A percentile compares a stretch with the other conserved stretches of the same genome.
Evolutionary conservation across 1,284 basidiomycete species (phyloP).

Genomic region (Prillingera fragicola): DNA sequence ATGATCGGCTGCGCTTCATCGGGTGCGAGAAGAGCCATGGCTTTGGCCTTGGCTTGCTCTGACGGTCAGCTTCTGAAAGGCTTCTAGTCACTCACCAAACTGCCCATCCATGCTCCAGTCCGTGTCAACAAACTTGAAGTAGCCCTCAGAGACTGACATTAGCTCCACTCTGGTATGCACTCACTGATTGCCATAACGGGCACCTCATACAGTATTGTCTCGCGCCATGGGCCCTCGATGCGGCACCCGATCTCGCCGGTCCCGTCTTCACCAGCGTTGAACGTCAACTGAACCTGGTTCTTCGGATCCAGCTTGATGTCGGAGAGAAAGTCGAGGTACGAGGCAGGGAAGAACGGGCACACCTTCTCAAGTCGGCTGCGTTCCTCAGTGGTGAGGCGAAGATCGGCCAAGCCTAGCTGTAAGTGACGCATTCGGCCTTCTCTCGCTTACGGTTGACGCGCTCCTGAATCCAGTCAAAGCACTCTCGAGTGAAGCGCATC

Average conservation of each 20-base stretch:
- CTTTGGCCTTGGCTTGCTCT: conserved; percentile 68
- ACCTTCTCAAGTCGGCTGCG: conserved; percentile 60
- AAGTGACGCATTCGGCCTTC: not conserved
- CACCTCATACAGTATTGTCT: conserved; percentile 94
- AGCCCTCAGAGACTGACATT: conserved; percentile 46
- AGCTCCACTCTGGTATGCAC: conserved; percentile 24
- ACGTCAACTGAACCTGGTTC: conserved; percentile 65
- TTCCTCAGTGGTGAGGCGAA: conserved; percentile 63
- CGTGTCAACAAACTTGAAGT: conserved; percentile 59
- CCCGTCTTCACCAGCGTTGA: conserved; percentile 49
- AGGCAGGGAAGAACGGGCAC: conserved; percentile 69
- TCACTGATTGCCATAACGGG: conserved; percentile 84
- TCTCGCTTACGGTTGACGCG: conserved; percentile 61
- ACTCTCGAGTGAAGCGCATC: conserved; percentile 65
- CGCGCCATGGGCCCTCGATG: conserved; percentile 72
- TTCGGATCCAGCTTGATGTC: conserved; percentile 69
- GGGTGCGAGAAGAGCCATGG: conserved; percentile 56
- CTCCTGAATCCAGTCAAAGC: conserved; percentile 62
- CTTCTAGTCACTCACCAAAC: conserved; percentile 49
- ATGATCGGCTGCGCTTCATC: conserved; percentile 55
- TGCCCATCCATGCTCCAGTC: conserved; percentile 83
- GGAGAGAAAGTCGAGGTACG: conserved; percentile 72
- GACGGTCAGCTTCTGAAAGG: conserved; percentile 9
- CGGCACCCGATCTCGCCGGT: conserved; percentile 69
- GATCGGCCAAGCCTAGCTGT: conserved; percentile 58